phyloP scores from a whole-genome alignment of 306 rosid genomes.

The Lathyrus aphaca region DNA sequence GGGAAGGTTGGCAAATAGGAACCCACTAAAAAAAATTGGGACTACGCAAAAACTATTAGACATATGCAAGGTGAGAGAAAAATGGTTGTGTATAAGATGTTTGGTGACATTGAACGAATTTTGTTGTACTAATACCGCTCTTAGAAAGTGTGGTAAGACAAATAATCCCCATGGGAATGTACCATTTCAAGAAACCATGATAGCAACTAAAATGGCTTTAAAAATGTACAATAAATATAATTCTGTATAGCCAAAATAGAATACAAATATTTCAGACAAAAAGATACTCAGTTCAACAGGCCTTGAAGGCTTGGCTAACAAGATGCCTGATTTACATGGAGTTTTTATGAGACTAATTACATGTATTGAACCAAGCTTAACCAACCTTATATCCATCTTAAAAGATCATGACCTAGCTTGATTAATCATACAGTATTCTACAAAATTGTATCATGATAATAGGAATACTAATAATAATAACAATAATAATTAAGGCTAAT shows the following conservation, averaged over 20 bases:
- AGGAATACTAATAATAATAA: too few relatives aligned
- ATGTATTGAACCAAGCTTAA: not conserved
- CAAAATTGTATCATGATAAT: not conserved
- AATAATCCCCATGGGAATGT: slow-evolving; percentile 22
- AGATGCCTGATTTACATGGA: not conserved
- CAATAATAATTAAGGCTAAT: not conserved
- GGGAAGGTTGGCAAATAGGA: slow-evolving; percentile 23
- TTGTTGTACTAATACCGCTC: slow-evolving; percentile 11
- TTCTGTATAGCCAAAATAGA: not conserved
- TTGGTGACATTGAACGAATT: not conserved
- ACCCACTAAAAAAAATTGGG: slow-evolving; percentile 20
- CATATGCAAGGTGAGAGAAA: slow-evolving; percentile 7
- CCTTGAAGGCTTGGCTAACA: not conserved
- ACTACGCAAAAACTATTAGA: not conserved
- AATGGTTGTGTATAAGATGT: not conserved
- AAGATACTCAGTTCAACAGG: not conserved
- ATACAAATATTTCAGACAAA: not conserved
- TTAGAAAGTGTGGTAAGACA: slow-evolving; percentile 11
- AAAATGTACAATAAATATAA: not conserved
- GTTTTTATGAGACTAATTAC: slow-evolving; percentile 12
- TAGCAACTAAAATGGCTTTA: slow-evolving; percentile 16
- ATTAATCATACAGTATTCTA: slow-evolving; percentile 4
- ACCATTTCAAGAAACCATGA: slow-evolving; percentile 29
- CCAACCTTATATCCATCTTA: slow-evolving; percentile 5
- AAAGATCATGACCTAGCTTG: slow-evolving; percentile 18